Evolutionary conservation across 2,329 filamentous ascomycete genomes (phyloP).

Genomic region (Trichoderma cornu-damae): DNA sequence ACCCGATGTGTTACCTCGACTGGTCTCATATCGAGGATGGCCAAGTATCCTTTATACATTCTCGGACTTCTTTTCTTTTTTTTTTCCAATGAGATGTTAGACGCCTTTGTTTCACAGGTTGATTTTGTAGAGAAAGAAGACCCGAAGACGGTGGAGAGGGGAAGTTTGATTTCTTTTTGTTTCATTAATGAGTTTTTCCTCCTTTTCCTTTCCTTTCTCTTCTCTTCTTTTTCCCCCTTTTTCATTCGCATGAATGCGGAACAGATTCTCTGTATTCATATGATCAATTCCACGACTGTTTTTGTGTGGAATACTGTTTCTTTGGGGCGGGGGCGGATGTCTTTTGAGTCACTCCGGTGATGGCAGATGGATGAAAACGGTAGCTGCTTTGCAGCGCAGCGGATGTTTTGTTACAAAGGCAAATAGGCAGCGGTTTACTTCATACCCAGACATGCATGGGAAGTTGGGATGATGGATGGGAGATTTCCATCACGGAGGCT

Average conservation of each 20-base stretch:
- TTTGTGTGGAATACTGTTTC: neutral
- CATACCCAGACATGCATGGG: neutral
- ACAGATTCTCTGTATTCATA: constrained; percentile 9
- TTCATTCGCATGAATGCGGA: constrained; percentile 10
- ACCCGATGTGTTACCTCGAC: neutral
- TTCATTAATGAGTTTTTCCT: constrained; percentile 23
- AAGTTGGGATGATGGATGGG: neutral
- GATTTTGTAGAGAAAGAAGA: constrained; percentile 21
- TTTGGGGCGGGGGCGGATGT: neutral
- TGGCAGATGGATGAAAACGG: neutral
- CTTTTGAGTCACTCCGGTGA: neutral
- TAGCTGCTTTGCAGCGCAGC: neutral
- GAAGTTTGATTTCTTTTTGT: constrained; percentile 20
- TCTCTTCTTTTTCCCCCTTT: no score
- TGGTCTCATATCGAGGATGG: neutral
- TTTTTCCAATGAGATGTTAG: constrained; percentile 21
- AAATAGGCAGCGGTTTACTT: neutral
- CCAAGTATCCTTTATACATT: neutral
- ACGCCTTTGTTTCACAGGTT: constrained; percentile 20
- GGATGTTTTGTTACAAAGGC: neutral
- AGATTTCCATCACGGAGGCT: neutral
- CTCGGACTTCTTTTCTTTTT: constrained; percentile 20
- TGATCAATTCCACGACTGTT: constrained; percentile 7
- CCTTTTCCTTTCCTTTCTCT: no score
- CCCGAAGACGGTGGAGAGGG: neutral